Conservation (phyloP, 345 rosid genomes). For the Dovyalis caffra region DNA sequence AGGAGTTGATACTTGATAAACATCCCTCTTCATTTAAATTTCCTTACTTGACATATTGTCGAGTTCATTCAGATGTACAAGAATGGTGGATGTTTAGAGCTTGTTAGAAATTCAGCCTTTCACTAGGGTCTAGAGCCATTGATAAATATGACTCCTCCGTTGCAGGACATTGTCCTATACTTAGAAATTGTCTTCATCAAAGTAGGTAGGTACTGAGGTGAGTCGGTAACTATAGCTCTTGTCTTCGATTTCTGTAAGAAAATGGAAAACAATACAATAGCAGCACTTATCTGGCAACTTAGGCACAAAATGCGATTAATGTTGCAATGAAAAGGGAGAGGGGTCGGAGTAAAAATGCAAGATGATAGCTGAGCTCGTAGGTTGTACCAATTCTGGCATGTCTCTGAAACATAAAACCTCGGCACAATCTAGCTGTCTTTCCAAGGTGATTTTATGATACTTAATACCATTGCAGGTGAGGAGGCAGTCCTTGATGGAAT, state of each 20-base stretch:
- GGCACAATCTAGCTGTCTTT: no score
- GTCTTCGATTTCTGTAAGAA: background rate
- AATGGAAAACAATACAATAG: background rate
- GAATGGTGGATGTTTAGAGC: background rate
- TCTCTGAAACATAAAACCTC: no score
- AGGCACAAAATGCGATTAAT: background rate
- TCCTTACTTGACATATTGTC: background rate
- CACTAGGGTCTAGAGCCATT: background rate
- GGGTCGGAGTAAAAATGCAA: background rate
- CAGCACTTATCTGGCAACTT: background rate
- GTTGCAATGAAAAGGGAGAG: background rate
- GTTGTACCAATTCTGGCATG: no score
- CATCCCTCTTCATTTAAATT: background rate
- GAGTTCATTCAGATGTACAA: background rate
- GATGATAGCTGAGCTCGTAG: no score
- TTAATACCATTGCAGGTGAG: slow-evolving; percentile 44
- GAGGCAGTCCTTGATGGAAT: slow-evolving; percentile 55
- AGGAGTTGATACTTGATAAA: background rate
- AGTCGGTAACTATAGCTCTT: background rate
- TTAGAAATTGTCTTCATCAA: background rate
- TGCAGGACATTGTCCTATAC: no score
- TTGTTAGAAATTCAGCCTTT: background rate
- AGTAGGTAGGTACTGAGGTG: background rate
- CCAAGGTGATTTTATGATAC: background rate
- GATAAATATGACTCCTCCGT: no score